phyloP scores from a whole-genome alignment of 2,329 filamentous ascomycete species.

The Fusarium austroafricanum region DNA sequence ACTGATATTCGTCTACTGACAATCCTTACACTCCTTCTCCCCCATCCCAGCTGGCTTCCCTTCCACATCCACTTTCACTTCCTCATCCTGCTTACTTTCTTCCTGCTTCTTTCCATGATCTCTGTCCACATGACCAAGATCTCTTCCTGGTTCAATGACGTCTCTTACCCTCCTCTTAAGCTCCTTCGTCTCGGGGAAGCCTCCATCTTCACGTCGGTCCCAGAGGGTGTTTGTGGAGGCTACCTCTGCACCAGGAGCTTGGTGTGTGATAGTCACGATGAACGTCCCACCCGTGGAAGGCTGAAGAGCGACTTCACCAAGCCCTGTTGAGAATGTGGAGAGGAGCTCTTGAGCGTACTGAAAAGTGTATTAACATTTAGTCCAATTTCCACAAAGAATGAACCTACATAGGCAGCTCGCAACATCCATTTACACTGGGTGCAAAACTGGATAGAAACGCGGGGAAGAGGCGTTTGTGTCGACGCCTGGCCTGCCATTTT shows the following conservation, averaged over 20 bases:
- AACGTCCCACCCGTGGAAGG: constrained; percentile 89
- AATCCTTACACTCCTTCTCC: constrained; percentile 46
- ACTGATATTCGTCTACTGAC: constrained; percentile 27
- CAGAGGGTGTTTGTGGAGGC: constrained; percentile 71
- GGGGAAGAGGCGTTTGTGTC: constrained; percentile 59
- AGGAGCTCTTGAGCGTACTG: constrained; percentile 95
- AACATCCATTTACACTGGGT: constrained; percentile 96
- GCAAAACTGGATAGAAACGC: constrained; percentile 90
- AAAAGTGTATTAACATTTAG: neutral
- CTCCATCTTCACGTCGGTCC: constrained; percentile 88
- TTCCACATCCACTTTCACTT: constrained; percentile 7
- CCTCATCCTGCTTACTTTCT: constrained; percentile 1
- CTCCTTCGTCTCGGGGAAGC: constrained; percentile 94
- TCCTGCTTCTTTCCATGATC: constrained; percentile 48
- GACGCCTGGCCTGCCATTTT: constrained; percentile 23
- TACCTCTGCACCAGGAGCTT: constrained; percentile 47
- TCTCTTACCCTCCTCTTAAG: constrained; percentile 87
- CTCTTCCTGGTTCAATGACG: constrained; percentile 79
- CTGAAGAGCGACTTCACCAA: constrained; percentile 89
- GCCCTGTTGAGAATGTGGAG: constrained; percentile 84
- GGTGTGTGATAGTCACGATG: constrained; percentile 70
- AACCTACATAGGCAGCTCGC: constrained; percentile 81
- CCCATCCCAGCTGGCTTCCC: constrained; percentile 6
- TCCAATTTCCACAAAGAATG: neutral
- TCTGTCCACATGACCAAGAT: constrained; percentile 85